Conservation (phyloP, 2,329 filamentous ascomycete genomes). For the Penicillium hordei region DNA sequence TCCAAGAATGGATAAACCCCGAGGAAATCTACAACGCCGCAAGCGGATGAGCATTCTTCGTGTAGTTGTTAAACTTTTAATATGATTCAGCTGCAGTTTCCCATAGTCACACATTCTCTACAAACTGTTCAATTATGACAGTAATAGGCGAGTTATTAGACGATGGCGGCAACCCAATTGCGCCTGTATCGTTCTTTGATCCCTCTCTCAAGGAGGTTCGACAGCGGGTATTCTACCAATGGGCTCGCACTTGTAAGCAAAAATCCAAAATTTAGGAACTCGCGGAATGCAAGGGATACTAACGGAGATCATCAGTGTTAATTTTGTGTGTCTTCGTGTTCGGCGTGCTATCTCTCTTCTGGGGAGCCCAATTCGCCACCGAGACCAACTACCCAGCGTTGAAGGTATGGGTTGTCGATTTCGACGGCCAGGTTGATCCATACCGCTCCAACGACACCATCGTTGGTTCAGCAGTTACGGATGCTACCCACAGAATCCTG, state of each 20-base stretch:
- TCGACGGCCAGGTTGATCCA: conserved; percentile 57
- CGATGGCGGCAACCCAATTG: conserved; percentile 6
- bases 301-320: conserved; percentile 19
- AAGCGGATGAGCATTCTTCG: conserved; percentile 3
- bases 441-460: conserved; percentile 52
- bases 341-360: conserved; percentile 59
- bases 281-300: background rate
- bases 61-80: background rate
- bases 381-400: conserved; percentile 52
- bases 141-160: background rate
- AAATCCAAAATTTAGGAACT: background rate
- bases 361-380: conserved; percentile 57
- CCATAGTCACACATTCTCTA: background rate
- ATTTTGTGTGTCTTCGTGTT: conserved; percentile 59
- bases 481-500: conserved; percentile 48
- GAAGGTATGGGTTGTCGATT: conserved; percentile 61
- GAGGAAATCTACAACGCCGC: conserved; percentile 7
- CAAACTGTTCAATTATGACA: background rate
- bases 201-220: conserved; percentile 25
- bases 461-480: conserved; percentile 56
- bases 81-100: background rate
- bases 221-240: conserved; percentile 23
- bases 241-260: conserved; percentile 26
- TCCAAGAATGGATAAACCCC: conserved; percentile 9
- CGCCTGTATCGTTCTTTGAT: conserved; percentile 31